Evolutionary conservation across 225 moss, liverwort and hornwort genomes (phyloP).

Genomic region (Neckera pumila): DNA sequence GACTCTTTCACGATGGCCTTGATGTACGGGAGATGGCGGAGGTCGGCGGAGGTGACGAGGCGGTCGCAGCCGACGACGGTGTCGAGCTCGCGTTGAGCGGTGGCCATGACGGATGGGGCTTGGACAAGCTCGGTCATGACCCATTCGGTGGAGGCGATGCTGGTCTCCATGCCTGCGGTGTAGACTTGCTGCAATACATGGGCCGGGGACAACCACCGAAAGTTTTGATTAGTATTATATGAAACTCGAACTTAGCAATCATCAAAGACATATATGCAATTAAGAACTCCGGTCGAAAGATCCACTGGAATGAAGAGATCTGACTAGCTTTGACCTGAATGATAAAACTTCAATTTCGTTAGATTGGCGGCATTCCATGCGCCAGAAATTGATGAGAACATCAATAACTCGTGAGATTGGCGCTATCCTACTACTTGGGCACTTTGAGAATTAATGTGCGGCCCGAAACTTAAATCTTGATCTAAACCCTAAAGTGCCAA

Average conservation of each 20-base stretch:
- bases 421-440: neutral
- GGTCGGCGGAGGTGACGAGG: neutral
- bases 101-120: neutral
- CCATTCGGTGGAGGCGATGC: slow-evolving; percentile 7
- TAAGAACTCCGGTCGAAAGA: neutral
- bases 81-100: neutral
- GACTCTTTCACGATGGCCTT: neutral
- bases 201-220: neutral
- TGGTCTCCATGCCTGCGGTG: slow-evolving; percentile 11
- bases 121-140: slow-evolving; percentile 13
- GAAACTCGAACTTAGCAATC: neutral
- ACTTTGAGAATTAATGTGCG: neutral
- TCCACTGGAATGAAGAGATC: neutral
- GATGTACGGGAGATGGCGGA: neutral
- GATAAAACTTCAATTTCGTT: neutral
- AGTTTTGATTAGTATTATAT: neutral
- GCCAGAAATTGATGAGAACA: too few species aligned
- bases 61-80: neutral
- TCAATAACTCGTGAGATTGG: too few species aligned
- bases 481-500: too few species aligned
- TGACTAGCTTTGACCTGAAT: neutral
- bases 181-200: neutral
- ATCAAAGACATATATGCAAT: neutral
- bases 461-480: neutral
- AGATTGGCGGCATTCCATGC: too few species aligned